A percentile compares a stretch with the other conserved stretches of the same genome.
phyloP scores from a whole-genome alignment of 2,329 filamentous ascomycete genomes.

The Beauveria pseudobassiana region DNA sequence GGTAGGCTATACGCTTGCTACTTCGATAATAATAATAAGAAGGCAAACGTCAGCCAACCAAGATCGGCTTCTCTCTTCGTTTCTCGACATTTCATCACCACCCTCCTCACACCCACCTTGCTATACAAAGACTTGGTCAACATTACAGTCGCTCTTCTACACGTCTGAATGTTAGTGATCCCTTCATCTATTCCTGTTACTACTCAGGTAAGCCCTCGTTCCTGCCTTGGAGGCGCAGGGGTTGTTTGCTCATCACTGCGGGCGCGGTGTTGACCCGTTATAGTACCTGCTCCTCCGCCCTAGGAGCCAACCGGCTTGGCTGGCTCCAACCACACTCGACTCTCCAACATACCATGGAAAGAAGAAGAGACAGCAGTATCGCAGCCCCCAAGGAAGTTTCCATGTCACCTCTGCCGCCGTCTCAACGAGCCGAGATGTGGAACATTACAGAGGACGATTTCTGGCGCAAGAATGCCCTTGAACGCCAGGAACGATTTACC shows the following conservation, averaged over 20 bases:
- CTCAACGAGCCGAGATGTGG: constrained; percentile 21
- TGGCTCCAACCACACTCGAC: neutral
- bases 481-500: constrained; percentile 18
- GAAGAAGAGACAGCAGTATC: neutral
- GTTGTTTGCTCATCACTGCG: neutral
- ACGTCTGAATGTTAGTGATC: neutral
- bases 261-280: neutral
- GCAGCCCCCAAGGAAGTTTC: neutral
- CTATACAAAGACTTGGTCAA: neutral
- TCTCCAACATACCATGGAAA: neutral
- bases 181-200: neutral
- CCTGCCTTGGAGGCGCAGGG: neutral
- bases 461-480: constrained; percentile 22
- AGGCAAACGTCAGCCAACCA: neutral
- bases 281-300: neutral
- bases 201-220: neutral
- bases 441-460: constrained; percentile 29
- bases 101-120: neutral
- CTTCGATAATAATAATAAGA: neutral
- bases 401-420: neutral
- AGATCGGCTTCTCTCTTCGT: neutral
- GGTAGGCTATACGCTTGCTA: neutral
- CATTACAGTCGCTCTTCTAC: neutral
- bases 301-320: neutral
- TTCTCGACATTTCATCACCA: neutral